Evolutionary conservation across 2,329 filamentous ascomycete genomes (phyloP), one percentile per base, ranked within the genome.

Genomic region (Colletotrichum sansevieriae): DNA sequence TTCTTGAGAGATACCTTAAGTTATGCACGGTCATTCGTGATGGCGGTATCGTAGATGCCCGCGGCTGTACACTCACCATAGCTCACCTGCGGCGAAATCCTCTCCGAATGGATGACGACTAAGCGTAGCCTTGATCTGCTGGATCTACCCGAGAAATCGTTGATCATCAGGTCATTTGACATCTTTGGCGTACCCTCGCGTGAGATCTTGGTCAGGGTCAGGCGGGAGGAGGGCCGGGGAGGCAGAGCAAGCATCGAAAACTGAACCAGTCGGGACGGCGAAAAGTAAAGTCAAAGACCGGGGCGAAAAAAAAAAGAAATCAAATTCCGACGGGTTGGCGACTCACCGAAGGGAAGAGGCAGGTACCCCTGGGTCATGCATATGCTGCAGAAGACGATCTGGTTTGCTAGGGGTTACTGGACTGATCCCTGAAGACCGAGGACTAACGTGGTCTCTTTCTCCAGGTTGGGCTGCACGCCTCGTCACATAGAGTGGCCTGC

Each of bases 1-100:
- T 35, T 35, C 37, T 37, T 37, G 29, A 35, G 29, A 35, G 15
- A 54, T 25, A 18, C 18, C 18, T 18, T 18, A 10, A 25, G 51
- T 12, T 4, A 54, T 35, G 51, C 51, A 18, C 12, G 18, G 25
- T 11, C 29, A 37, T 54, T 54, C 51, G 54, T 15, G 37, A 43
- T 29, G 54, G 35, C 25, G 10, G 20, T 6, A 39, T 43, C 54
- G 54, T 56, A 43, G 43, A 43, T 56, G 54, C 54, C 54, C 54
- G 54, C 37, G 43, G 54, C 37, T 22, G 54, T 56, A 37, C 54
- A 20, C 47, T 9, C 37, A 13, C 3, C 10, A 13, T 9, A 7
- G 7, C 29, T 2, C 29, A 29, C 29, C 37, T 12, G 37, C 37
- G 11, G 11, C 37, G 13, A 39, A 13, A 39, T 39, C 37, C 37